These are phyloP conservation scores for Hanseniaspora mollemarum DNA, from an alignment of 805 yeast species.

Conservation along the genomic window DNA sequence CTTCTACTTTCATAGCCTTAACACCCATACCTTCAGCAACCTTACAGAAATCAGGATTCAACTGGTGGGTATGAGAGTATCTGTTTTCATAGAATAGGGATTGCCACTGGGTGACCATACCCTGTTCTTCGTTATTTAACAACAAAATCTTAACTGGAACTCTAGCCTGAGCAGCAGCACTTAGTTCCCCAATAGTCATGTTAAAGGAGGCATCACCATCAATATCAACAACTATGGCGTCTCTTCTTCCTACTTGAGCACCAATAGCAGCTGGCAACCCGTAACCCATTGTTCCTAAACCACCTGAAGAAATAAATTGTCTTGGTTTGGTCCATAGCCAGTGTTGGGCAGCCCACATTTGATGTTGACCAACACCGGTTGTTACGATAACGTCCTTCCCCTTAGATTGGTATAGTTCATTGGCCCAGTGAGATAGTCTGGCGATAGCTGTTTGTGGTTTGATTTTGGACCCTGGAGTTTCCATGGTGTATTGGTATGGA, in stretches of 20 bases:
- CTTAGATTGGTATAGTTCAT: slow-evolving; percentile 33
- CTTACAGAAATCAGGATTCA: slow-evolving; percentile 85
- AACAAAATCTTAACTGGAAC: slow-evolving; percentile 84
- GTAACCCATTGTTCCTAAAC: slow-evolving; percentile 97
- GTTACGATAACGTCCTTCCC: slow-evolving; percentile 71
- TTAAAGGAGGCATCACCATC: slow-evolving; percentile 99
- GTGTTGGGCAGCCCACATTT: slow-evolving; percentile 99
- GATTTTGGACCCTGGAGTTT: slow-evolving; percentile 66
- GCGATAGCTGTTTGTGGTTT: slow-evolving; percentile 87
- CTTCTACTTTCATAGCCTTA: slow-evolving; percentile 62
- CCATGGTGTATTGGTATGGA: slow-evolving; percentile 73
- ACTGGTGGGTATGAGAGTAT: slow-evolving; percentile 95
- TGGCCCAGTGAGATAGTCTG: slow-evolving; percentile 64
- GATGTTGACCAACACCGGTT: slow-evolving; percentile 99
- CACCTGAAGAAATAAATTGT: slow-evolving; percentile 94
- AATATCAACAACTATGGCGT: slow-evolving; percentile 86
- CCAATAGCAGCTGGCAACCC: slow-evolving; percentile 98
- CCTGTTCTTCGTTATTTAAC: slow-evolving; percentile 95
- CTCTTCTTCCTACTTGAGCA: slow-evolving; percentile 93
- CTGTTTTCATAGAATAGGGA: slow-evolving; percentile 92
- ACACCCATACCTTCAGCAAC: slow-evolving; percentile 91
- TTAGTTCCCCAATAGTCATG: slow-evolving; percentile 89
- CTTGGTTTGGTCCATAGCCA: slow-evolving; percentile 90
- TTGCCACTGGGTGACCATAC: slow-evolving; percentile 99
- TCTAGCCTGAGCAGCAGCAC: slow-evolving; percentile 86